Conservation (phyloP, 1,284 basidiomycete species). For the Wallemia hederae region DNA sequence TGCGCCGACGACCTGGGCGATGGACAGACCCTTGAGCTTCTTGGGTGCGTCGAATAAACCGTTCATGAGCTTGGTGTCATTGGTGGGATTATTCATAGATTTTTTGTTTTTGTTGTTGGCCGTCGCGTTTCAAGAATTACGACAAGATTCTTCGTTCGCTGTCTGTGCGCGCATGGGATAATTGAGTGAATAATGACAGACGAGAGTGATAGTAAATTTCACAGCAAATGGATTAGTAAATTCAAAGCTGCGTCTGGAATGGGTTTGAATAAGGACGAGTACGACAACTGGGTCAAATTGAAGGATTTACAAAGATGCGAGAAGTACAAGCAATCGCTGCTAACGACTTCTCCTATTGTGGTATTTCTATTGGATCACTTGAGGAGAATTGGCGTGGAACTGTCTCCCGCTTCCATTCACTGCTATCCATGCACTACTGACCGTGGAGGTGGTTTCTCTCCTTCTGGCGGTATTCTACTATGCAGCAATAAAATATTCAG, state of each 20-base stretch:
- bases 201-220: not conserved
- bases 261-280: not conserved
- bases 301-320: not conserved
- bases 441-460: slow-evolving; percentile 52
- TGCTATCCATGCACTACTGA: slow-evolving; percentile 50
- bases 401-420: slow-evolving; percentile 34
- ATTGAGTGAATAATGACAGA: not conserved
- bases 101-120: not conserved
- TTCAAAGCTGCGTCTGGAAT: not conserved
- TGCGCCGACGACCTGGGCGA: not conserved
- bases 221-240: not conserved
- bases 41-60: not conserved
- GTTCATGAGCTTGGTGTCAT: not conserved
- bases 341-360: slow-evolving; percentile 37
- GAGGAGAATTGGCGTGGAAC: slow-evolving; percentile 31
- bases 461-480: slow-evolving; percentile 43
- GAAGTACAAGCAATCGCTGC: not conserved
- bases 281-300: not conserved
- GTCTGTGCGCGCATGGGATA: not conserved
- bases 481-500: slow-evolving; percentile 55
- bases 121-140: not conserved
- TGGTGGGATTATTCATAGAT: not conserved
- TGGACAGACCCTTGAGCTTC: not conserved
- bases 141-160: too few species aligned
- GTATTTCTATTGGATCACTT: slow-evolving; percentile 72